A percentile compares a stretch with the other conserved stretches of the same genome.
These are phyloP conservation scores for Globisporangium cystogenes DNA, from an alignment of 352 stramenopile species.

Conservation along the genomic window DNA sequence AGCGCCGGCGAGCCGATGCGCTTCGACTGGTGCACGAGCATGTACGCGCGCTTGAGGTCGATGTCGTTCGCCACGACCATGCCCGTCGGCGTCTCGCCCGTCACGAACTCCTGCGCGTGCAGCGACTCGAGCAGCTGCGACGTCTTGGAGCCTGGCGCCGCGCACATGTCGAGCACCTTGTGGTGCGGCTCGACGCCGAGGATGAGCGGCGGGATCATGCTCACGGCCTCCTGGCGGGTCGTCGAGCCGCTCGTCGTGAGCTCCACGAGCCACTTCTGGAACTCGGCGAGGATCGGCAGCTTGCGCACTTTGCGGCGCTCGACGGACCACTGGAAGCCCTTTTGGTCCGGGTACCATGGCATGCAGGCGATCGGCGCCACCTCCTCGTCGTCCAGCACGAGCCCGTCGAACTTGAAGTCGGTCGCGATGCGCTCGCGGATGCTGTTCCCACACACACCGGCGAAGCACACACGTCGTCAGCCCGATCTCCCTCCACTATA, in stretches of 20 bases:
- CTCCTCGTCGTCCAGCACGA: conserved; percentile 76
- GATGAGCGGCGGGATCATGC: conserved; percentile 98
- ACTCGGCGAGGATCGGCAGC: conserved; percentile 87
- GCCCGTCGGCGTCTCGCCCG: conserved; percentile 78
- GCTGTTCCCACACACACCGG: conserved; percentile 30
- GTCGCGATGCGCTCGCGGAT: conserved; percentile 82
- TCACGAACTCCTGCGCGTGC: conserved; percentile 73
- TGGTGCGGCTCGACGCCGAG: conserved; percentile 93
- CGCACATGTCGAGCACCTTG: conserved; percentile 96
- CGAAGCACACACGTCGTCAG: not conserved
- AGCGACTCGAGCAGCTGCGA: conserved; percentile 96
- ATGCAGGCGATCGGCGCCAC: conserved; percentile 79
- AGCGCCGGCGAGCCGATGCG: conserved; percentile 92
- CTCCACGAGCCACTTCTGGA: conserved; percentile 96
- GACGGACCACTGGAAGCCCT: conserved; percentile 88
- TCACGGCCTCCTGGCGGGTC: conserved; percentile 98
- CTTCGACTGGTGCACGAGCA: conserved; percentile 97
- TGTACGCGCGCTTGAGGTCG: conserved; percentile 97
- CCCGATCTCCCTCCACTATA: not conserved
- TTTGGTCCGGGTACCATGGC: conserved; percentile 87
- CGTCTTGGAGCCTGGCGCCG: conserved; percentile 98
- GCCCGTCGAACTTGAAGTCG: conserved; percentile 83
- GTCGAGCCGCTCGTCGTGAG: conserved; percentile 93
- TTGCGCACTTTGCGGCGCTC: conserved; percentile 90
- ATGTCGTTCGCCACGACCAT: conserved; percentile 97